These are phyloP conservation scores for Physocladia obscura DNA, from an alignment of 192 early-diverging fungal species.

Conservation along the genomic window DNA sequence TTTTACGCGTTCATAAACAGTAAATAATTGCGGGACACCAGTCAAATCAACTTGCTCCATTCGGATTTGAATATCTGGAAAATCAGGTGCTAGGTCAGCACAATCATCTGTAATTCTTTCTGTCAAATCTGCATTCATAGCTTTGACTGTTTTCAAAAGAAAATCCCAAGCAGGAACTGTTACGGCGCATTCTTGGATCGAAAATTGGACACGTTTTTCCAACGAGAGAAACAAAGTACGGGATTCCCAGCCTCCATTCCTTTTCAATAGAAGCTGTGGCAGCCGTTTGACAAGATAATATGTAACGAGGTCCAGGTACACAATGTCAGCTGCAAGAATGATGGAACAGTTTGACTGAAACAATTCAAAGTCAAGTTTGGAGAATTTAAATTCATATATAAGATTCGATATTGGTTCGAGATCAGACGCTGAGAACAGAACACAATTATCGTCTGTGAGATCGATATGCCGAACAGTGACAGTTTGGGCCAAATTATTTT, in stretches of 20 bases:
- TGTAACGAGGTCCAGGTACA: constrained; percentile 36
- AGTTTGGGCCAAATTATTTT: neutral
- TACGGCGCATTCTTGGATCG: constrained; percentile 12
- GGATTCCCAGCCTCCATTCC: neutral
- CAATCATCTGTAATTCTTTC: constrained; percentile 11
- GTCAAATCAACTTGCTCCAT: constrained; percentile 7
- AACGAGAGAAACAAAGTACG: constrained; percentile 31
- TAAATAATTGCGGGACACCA: constrained; percentile 24
- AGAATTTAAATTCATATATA: constrained; percentile 3
- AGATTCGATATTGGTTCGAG: neutral
- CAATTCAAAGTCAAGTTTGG: neutral
- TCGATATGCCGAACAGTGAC: constrained; percentile 16
- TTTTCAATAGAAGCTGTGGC: constrained; percentile 11
- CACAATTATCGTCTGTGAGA: constrained; percentile 22
- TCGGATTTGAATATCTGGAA: constrained; percentile 3
- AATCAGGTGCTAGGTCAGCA: constrained; percentile 8
- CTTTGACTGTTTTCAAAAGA: constrained; percentile 32
- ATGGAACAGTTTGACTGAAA: constrained; percentile 14
- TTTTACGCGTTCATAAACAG: constrained; percentile 26
- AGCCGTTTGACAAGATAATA: constrained; percentile 34
- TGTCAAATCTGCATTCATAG: constrained; percentile 22
- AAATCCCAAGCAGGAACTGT: constrained; percentile 37
- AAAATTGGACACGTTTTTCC: constrained; percentile 37
- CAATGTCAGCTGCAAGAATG: constrained; percentile 35
- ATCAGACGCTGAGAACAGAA: constrained; percentile 4